phyloP scores from a whole-genome alignment of 345 rosid species.

The Excoecaria agallocha region DNA sequence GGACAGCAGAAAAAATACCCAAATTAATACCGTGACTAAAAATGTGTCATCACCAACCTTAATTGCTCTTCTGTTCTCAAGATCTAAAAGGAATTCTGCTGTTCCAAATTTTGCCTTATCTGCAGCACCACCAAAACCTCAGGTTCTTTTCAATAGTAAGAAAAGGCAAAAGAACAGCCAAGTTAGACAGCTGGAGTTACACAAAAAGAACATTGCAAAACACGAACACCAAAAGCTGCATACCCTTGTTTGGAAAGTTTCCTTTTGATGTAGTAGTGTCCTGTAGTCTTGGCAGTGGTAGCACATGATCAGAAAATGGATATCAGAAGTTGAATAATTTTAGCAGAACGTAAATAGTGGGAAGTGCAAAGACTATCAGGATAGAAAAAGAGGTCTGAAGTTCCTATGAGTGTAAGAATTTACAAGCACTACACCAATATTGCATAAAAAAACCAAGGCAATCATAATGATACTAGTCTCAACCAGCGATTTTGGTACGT shows the following conservation, averaged over 20 bases:
- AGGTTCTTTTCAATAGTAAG: conserved; percentile 4
- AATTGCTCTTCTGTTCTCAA: conserved; percentile 70
- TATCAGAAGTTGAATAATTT: too few species aligned
- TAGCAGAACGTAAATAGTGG: too few species aligned
- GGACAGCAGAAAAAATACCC: background rate
- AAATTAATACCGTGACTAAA: background rate
- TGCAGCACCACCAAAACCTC: conserved; percentile 31
- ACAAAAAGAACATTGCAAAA: background rate
- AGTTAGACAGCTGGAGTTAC: background rate
- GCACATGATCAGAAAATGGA: too few species aligned
- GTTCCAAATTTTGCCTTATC: conserved; percentile 56
- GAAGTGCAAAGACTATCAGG: background rate
- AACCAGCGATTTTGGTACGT: background rate
- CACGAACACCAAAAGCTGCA: background rate
- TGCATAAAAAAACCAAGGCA: background rate
- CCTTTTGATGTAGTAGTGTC: too few species aligned
- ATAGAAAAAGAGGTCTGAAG: background rate
- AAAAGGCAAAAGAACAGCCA: background rate
- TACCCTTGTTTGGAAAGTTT: too few species aligned
- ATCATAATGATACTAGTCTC: background rate
- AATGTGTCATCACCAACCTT: conserved; percentile 47
- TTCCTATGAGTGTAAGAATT: background rate
- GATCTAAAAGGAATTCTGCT: conserved; percentile 54
- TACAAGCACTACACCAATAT: background rate
- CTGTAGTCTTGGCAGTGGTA: too few species aligned